These are phyloP conservation scores for Schoenoplectus triqueter DNA, from an alignment of 202 grass and related monocot species.

Conservation along the genomic window DNA sequence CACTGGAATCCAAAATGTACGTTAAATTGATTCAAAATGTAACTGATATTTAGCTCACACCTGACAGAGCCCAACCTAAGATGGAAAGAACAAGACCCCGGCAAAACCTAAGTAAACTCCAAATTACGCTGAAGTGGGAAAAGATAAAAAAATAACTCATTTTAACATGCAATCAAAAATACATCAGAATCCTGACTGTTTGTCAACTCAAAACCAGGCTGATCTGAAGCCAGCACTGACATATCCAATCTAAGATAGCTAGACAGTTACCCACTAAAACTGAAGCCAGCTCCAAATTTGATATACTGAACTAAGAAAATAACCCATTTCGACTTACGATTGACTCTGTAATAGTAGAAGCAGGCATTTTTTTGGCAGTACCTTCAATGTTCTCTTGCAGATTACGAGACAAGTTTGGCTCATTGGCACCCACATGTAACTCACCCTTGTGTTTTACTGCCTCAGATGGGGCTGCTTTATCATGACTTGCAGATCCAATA, in stretches of 20 bases:
- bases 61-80: not conserved
- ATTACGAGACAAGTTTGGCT: not conserved
- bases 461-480: slow-evolving; percentile 25
- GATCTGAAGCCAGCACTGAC: not conserved
- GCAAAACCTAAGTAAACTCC: not conserved
- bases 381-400: slow-evolving; percentile 32
- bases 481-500: not conserved
- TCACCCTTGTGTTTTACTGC: slow-evolving; percentile 30
- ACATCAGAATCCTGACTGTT: not conserved
- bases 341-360: slow-evolving; percentile 5
- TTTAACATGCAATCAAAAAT: not conserved
- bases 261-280: not conserved
- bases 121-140: not conserved
- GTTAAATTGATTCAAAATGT: not conserved
- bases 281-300: not conserved
- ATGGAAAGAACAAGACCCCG: not conserved
- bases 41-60: not conserved
- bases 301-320: not conserved
- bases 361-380: not conserved
- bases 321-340: not conserved
- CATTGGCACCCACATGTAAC: slow-evolving; percentile 16
- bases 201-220: not conserved
- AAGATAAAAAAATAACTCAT: not conserved
- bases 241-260: not conserved
- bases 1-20: not conserved